Evolutionary conservation across 2,329 filamentous ascomycete genomes (phyloP).

Genomic region (Talaromyces marneffei): DNA sequence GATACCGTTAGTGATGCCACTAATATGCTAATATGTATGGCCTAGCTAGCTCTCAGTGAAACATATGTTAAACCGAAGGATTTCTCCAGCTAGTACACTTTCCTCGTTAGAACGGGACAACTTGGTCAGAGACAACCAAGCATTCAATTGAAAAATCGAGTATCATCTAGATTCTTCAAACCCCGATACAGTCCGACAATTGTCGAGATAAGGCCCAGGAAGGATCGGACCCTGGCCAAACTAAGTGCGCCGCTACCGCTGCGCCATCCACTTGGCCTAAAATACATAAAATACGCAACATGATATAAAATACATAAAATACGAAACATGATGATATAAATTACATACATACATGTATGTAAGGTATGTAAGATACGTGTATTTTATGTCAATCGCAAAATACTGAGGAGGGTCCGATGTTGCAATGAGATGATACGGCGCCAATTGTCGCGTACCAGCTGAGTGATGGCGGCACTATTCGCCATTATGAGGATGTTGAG

Average conservation of each 20-base stretch:
- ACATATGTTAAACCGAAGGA: not conserved
- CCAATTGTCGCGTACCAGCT: not conserved
- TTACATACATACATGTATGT: not conserved
- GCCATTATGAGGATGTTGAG: not conserved
- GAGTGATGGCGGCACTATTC: not conserved
- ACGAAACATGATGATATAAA: not conserved
- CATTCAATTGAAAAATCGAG: not conserved
- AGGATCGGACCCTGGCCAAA: not conserved
- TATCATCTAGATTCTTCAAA: not conserved
- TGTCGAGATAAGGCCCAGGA: not conserved
- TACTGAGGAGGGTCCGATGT: not conserved
- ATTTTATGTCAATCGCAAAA: not conserved
- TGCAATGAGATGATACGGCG: not conserved
- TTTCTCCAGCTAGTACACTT: not conserved
- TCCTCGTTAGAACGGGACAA: not conserved
- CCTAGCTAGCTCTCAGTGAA: not conserved
- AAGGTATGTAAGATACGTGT: not conserved
- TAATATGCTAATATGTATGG: not conserved
- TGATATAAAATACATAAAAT: not conserved
- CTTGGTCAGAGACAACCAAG: not conserved
- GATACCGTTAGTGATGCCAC: not conserved
- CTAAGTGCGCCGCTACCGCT: not conserved
- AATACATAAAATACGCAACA: not conserved
- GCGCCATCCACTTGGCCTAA: not conserved
- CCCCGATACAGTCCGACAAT: too few species aligned